These are phyloP conservation scores for Solanum virginianum DNA, from an alignment of 257 asterid genomes.

Conservation along the genomic window DNA sequence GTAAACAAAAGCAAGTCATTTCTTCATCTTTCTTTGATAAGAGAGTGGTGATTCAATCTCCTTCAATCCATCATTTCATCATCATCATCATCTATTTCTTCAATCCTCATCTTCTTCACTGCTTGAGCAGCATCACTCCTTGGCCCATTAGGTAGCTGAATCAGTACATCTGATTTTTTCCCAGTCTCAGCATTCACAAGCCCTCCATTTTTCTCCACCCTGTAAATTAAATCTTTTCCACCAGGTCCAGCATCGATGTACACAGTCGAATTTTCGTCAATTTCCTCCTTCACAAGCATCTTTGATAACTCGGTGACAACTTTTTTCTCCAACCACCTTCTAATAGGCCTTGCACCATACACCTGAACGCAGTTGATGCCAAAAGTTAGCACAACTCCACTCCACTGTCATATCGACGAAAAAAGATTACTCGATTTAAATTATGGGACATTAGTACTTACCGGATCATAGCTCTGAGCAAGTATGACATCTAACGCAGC, in stretches of 20 bases:
- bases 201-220: slow-evolving; percentile 80
- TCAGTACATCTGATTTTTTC: slow-evolving; percentile 56
- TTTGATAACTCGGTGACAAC: slow-evolving; percentile 79
- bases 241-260: slow-evolving; percentile 39
- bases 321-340: slow-evolving; percentile 88
- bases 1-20: neutral
- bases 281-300: slow-evolving; percentile 74
- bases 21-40: neutral
- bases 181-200: slow-evolving; percentile 71
- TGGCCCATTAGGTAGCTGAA: slow-evolving; percentile 38
- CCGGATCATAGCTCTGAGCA: slow-evolving; percentile 78
- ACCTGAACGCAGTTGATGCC: slow-evolving; percentile 15
- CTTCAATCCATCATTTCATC: slow-evolving; percentile 53
- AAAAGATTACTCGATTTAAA: neutral
- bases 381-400: neutral
- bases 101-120: slow-evolving; percentile 74
- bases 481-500: slow-evolving; percentile 63
- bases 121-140: slow-evolving; percentile 53
- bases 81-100: slow-evolving; percentile 45
- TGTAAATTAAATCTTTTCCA: slow-evolving; percentile 32
- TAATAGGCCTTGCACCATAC: slow-evolving; percentile 82
- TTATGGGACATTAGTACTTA: slow-evolving; percentile 9
- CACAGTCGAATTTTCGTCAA: slow-evolving; percentile 79
- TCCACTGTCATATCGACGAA: neutral
- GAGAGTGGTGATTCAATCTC: neutral